Conservation (phyloP, 2,329 filamentous ascomycete species). For the Xylaria sp. region DNA sequence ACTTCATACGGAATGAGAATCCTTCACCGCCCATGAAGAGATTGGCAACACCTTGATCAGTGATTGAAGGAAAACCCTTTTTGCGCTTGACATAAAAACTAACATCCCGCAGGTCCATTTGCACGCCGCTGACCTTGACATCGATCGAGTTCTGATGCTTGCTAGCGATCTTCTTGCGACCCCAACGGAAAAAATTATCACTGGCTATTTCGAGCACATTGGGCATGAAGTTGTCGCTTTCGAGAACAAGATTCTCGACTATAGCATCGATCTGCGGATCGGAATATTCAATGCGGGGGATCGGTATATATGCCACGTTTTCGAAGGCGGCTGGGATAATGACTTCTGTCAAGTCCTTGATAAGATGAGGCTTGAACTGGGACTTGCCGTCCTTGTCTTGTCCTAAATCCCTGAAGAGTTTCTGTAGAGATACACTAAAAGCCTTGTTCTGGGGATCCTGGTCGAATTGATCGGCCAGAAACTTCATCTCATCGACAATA, state of each 20-base stretch:
- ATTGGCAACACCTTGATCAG: conserved; percentile 88
- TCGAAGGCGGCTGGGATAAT: conserved; percentile 86
- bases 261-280: conserved; percentile 87
- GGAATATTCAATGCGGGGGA: conserved; percentile 92
- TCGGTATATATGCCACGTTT: conserved; percentile 86
- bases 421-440: conserved; percentile 79
- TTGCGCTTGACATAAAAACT: conserved; percentile 97
- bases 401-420: conserved; percentile 88
- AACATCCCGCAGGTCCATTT: conserved; percentile 91
- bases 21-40: conserved; percentile 88
- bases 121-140: conserved; percentile 86
- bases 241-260: conserved; percentile 93
- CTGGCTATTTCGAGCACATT: conserved; percentile 88
- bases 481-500: conserved; percentile 89
- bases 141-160: conserved; percentile 84
- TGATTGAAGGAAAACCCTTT: conserved; percentile 88
- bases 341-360: conserved; percentile 88
- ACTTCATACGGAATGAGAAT: conserved; percentile 89
- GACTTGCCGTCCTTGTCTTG: conserved; percentile 86
- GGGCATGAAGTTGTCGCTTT: conserved; percentile 96
- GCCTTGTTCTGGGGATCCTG: conserved; percentile 85
- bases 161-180: conserved; percentile 85
- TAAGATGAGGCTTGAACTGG: conserved; percentile 88
- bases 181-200: conserved; percentile 96
- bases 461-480: conserved; percentile 88